phyloP scores from a whole-genome alignment of 2,329 filamentous ascomycete species.

The Pseudogymnoascus sp. region DNA sequence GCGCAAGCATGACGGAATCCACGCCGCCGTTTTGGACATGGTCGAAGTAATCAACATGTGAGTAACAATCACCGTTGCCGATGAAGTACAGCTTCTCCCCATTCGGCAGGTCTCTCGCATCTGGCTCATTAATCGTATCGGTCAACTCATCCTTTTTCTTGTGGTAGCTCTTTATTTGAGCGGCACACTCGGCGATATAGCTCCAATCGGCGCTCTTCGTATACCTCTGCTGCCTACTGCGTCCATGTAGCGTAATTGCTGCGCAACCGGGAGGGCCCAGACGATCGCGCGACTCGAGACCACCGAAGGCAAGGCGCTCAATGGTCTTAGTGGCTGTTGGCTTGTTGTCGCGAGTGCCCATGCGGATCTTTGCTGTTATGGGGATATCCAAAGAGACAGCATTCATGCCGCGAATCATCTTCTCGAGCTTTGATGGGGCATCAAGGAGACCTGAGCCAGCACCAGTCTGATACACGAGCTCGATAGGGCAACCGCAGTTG shows the following conservation, averaged over 20 bases:
- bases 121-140: slow-evolving; percentile 72
- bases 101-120: slow-evolving; percentile 63
- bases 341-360: slow-evolving; percentile 71
- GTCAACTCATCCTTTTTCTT: slow-evolving; percentile 53
- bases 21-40: slow-evolving; percentile 71
- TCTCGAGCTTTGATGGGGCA: slow-evolving; percentile 76
- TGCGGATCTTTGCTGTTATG: slow-evolving; percentile 90
- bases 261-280: slow-evolving; percentile 76
- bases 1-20: slow-evolving; percentile 94
- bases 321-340: slow-evolving; percentile 76
- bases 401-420: slow-evolving; percentile 95
- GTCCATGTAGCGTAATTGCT: slow-evolving; percentile 90
- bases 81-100: slow-evolving; percentile 74
- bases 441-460: slow-evolving; percentile 92
- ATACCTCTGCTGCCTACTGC: slow-evolving; percentile 90
- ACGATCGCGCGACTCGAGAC: slow-evolving; percentile 59
- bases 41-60: slow-evolving; percentile 76
- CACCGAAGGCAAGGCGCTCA: slow-evolving; percentile 74
- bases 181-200: slow-evolving; percentile 86
- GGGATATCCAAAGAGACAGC: slow-evolving; percentile 82
- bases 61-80: slow-evolving; percentile 95
- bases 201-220: slow-evolving; percentile 86
- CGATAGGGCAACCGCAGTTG: slow-evolving; percentile 96
- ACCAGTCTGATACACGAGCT: slow-evolving; percentile 80
- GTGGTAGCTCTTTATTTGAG: slow-evolving; percentile 74